Percentiles rank a stretch among this genome's conserved stretches.
phyloP scores from a whole-genome alignment of 371 early-diverging fungal genomes.

The Saksenaea oblongispora region DNA sequence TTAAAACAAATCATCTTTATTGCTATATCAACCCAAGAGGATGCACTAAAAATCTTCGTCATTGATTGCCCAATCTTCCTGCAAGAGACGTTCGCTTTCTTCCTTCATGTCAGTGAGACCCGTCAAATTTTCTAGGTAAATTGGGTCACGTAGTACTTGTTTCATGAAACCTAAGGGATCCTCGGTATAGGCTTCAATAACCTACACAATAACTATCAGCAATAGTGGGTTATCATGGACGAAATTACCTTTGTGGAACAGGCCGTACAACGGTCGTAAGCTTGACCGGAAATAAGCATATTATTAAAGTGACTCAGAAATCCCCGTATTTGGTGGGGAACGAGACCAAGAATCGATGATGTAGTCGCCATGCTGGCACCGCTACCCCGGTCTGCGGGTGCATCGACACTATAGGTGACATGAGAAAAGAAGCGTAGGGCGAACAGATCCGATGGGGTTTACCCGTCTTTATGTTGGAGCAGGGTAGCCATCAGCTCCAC shows the following conservation, averaged over 20 bases:
- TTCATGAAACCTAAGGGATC: constrained; percentile 74
- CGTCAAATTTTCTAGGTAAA: constrained; percentile 80
- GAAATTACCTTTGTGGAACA: constrained; percentile 71
- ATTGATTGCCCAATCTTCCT: constrained; percentile 62
- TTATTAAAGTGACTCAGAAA: constrained; percentile 84
- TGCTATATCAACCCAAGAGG: neutral
- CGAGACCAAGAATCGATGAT: constrained; percentile 59
- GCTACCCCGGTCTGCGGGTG: constrained; percentile 33
- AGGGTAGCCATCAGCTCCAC: constrained; percentile 91
- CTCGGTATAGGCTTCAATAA: constrained; percentile 63
- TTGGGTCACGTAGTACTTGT: constrained; percentile 70
- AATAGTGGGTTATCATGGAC: neutral
- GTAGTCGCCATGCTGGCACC: constrained; percentile 7
- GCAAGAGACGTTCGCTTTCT: constrained; percentile 66
- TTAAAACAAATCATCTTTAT: no score
- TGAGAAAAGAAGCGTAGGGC: neutral
- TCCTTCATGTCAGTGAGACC: constrained; percentile 77
- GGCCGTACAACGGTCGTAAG: constrained; percentile 89
- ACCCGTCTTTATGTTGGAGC: constrained; percentile 84
- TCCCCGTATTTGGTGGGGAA: constrained; percentile 95
- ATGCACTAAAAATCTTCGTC: constrained; percentile 45
- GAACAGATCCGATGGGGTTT: no score
- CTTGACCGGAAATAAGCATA: constrained; percentile 82
- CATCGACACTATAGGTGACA: constrained; percentile 28
- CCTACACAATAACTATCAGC: constrained; percentile 14